Percentiles rank a stretch among this genome's conserved stretches.
phyloP scores from a whole-genome alignment of 345 rosid species.

The Pseudoturritis turrita region DNA sequence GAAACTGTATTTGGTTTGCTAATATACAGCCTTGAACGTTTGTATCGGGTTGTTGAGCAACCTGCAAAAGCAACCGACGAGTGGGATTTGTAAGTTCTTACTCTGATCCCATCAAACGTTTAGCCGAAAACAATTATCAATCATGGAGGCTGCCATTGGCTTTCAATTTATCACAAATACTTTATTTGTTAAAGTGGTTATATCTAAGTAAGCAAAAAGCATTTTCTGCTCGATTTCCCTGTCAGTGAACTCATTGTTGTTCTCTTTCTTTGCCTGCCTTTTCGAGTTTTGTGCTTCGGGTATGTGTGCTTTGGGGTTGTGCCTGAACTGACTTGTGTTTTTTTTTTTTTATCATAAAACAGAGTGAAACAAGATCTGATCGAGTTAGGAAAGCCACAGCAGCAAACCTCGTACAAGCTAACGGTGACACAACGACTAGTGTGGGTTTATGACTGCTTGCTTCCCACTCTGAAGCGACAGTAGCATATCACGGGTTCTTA shows the following conservation, averaged over 20 bases:
- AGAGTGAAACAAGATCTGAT: constrained; percentile 81
- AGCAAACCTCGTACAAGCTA: constrained; percentile 61
- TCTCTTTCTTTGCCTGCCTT: not conserved
- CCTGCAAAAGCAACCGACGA: constrained; percentile 80
- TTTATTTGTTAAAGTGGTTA: constrained; percentile 1
- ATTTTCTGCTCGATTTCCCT: not conserved
- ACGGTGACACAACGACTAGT: constrained; percentile 58
- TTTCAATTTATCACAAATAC: no score
- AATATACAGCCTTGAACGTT: constrained; percentile 64
- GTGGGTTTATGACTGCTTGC: constrained; percentile 71
- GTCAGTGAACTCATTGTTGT: not conserved
- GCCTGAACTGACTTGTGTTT: constrained; percentile 7
- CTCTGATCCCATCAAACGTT: not conserved
- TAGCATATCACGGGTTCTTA: constrained; percentile 15
- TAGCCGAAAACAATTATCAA: not conserved
- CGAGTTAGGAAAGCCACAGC: constrained; percentile 65
- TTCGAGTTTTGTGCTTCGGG: not conserved
- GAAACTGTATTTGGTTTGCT: constrained; percentile 70
- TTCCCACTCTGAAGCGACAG: constrained; percentile 50
- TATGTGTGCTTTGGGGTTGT: not conserved
- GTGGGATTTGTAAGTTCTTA: constrained; percentile 68
- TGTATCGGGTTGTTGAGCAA: constrained; percentile 59
- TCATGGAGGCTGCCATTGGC: no score
- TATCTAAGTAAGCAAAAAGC: not conserved
- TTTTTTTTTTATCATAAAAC: constrained; percentile 11